Base-by-base conservation (phyloP, 805 yeast species). In the Wickerhamiella allomyrinae region DNA sequence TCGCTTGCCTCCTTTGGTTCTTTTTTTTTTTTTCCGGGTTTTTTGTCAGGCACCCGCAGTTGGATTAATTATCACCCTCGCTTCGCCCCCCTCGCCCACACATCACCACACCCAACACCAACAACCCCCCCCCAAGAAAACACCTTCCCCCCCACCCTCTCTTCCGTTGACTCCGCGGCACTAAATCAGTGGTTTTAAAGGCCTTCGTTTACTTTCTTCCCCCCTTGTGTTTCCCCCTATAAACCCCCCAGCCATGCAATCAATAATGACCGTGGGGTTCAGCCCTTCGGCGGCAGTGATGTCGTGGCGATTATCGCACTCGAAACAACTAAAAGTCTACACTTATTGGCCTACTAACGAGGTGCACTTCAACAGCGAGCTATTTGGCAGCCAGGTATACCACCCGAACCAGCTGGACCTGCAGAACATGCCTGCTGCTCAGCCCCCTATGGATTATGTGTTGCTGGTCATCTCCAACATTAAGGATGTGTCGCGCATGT, bases 341-440 rank as follows among this genome's bases (percentile, higher is more conserved):
- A 52, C 57, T 10, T 51, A 53, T 42, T 53, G 57, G 57, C 57
- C 57, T 13, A 41, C 47, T 13, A 45, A 49, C 36, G 22, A 41
- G 11, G 43, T 53, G n/a, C 24, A 29, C 3, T 44, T 53, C 41
- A 20, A 34, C 22, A 45, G 49, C 29, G 52, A 51, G 40, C 38
- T 31, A 14, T 52, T 38, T 34, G 56, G 53, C 19, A 7, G 17
- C 14, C 20, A 15, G 37, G 39, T n/a, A 2, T 49, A 29, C 39
- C 35, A 27, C 33, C 44, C 54, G 5, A 34, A 34, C 33, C 53
- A 47, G 25, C 49, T 49, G 33, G 55, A 53, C 34, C 43, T 49
- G 21, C 34, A 29, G 31, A 31, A 40, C 27, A 37, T 50, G 15
- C 48, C 53, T 5, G 24, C 35, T 13, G 39, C 29, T 19, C 15